Conservation (phyloP, 2,329 filamentous ascomycete genomes). For the Fusarium sp. region DNA sequence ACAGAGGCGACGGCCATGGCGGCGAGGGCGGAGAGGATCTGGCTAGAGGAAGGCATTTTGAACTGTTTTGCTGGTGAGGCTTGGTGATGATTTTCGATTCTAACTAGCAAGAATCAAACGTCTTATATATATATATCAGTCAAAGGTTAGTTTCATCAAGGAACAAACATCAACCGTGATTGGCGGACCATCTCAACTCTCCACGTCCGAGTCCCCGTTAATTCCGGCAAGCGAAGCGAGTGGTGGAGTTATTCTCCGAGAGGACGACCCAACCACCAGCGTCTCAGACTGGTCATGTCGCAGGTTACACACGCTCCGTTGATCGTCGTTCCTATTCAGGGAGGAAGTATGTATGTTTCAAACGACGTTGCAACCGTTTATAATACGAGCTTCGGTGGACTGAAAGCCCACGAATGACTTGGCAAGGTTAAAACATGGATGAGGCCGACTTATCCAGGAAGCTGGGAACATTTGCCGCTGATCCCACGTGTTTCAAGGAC, state of each 20-base stretch:
- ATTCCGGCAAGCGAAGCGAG: background rate
- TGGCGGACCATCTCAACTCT: conserved; percentile 10
- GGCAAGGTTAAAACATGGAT: background rate
- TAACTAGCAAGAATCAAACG: background rate
- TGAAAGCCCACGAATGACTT: background rate
- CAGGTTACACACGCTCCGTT: background rate
- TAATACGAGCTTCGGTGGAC: background rate
- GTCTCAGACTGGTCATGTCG: conserved; percentile 4
- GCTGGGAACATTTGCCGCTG: background rate
- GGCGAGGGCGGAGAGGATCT: conserved; percentile 28
- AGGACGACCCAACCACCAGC: background rate
- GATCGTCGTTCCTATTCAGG: background rate
- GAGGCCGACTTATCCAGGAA: background rate
- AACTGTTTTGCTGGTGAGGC: background rate
- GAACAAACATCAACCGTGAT: background rate
- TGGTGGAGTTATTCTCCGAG: conserved; percentile 17
- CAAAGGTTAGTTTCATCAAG: background rate
- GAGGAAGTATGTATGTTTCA: background rate
- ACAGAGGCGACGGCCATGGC: conserved; percentile 24
- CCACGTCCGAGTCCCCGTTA: conserved; percentile 13
- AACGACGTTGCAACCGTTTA: background rate
- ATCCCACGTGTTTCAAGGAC: background rate
- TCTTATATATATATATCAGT: conserved; percentile 8
- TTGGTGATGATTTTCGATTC: background rate
- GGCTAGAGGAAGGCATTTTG: conserved; percentile 30